A percentile compares a stretch with the other conserved stretches of the same genome.
Conservation (phyloP, 2,329 filamentous ascomycete genomes). For the Aureobasidium sp. region DNA sequence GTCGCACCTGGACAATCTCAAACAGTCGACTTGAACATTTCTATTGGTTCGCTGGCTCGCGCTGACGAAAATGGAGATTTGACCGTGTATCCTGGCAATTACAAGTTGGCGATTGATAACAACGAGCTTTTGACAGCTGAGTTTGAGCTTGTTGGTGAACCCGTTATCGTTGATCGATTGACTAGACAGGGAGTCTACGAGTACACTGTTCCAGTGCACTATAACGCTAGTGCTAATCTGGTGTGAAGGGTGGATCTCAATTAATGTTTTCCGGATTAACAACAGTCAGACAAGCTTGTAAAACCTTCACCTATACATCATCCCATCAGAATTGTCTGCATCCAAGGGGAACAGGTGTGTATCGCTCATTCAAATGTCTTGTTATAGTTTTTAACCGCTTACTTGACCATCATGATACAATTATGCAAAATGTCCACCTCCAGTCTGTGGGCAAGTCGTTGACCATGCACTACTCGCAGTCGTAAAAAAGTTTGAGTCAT, state of each 20-base stretch:
- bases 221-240: slow-evolving; percentile 1
- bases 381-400: too few relatives aligned
- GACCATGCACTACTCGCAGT: too few relatives aligned
- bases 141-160: neutral
- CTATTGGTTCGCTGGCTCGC: slow-evolving; percentile 41
- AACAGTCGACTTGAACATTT: slow-evolving; percentile 33
- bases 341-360: too few relatives aligned
- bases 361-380: too few relatives aligned
- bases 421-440: too few relatives aligned
- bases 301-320: too few relatives aligned
- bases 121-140: neutral
- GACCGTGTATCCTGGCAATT: slow-evolving; percentile 46
- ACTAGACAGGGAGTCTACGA: neutral
- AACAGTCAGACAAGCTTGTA: too few relatives aligned
- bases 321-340: too few relatives aligned
- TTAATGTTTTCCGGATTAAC: neutral
- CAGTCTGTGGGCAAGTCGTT: too few relatives aligned
- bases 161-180: slow-evolving; percentile 2
- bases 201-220: neutral
- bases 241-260: neutral
- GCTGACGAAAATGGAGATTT: slow-evolving; percentile 42
- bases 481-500: too few relatives aligned
- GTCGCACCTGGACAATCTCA: slow-evolving; percentile 18
- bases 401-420: too few relatives aligned
- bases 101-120: slow-evolving; percentile 38